phyloP scores from a whole-genome alignment of 352 stramenopile genomes.

The Phytophthora cryptogea region DNA sequence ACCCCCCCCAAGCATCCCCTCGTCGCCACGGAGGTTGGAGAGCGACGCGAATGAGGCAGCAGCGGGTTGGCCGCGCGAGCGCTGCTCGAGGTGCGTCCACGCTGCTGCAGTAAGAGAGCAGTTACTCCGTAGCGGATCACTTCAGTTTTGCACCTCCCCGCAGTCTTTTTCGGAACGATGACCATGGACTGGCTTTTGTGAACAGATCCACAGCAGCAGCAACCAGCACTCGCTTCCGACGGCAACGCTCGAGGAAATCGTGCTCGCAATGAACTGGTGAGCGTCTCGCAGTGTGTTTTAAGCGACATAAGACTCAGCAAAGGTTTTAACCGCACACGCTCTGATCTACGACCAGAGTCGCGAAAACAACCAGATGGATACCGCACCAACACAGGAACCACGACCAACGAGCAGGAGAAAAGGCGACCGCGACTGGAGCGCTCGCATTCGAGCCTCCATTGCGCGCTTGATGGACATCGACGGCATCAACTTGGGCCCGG shows the following conservation, averaged over 20 bases:
- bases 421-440: constrained; percentile 24
- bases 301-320: not conserved
- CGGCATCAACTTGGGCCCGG: constrained; percentile 19
- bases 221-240: constrained; percentile 1
- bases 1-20: constrained; percentile 7
- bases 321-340: constrained; percentile 8
- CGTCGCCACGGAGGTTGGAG: not conserved
- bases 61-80: not conserved
- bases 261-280: constrained; percentile 8
- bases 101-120: constrained; percentile 2
- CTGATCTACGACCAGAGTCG: not conserved
- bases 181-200: constrained; percentile 17
- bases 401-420: not conserved
- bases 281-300: not conserved
- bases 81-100: constrained; percentile 23
- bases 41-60: constrained; percentile 9
- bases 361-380: not conserved
- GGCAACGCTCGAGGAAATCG: constrained; percentile 3
- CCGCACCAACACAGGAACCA: not conserved
- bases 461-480: constrained; percentile 37
- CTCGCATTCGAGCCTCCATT: constrained; percentile 31
- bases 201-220: not conserved
- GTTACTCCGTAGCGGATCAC: not conserved
- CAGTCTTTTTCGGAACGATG: not conserved
- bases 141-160: not conserved